These are phyloP conservation scores for Chlamydomonas incerta DNA, from an alignment of 139 green algal genomes.

Conservation along the genomic window DNA sequence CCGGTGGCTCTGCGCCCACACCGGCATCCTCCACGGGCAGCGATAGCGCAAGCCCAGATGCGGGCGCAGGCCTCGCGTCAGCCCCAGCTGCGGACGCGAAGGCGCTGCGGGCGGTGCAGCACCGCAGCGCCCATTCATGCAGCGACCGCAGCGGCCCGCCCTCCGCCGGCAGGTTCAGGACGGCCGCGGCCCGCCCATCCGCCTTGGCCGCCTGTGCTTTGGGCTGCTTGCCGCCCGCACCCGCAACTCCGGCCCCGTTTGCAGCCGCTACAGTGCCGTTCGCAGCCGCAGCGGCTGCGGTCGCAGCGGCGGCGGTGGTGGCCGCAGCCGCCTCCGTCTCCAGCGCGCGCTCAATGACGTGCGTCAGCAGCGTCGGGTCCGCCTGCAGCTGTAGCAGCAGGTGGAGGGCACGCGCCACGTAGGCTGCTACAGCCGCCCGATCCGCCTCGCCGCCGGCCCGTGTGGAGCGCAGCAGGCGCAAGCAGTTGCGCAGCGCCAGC, in stretches of 20 bases:
- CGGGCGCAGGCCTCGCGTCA: neutral
- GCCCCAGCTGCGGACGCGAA: neutral
- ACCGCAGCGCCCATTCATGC: neutral
- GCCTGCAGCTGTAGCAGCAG: slow-evolving; percentile 8
- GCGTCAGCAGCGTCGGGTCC: neutral
- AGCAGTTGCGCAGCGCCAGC: slow-evolving; percentile 39
- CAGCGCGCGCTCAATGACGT: slow-evolving; percentile 13
- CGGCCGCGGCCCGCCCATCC: neutral
- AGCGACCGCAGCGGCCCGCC: neutral
- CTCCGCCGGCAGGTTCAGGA: neutral
- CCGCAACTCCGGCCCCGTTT: neutral
- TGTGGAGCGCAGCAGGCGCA: slow-evolving; percentile 29
- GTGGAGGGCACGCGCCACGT: slow-evolving; percentile 30
- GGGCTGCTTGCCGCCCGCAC: neutral
- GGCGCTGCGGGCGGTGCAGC: neutral
- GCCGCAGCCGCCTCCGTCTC: neutral
- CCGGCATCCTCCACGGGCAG: neutral
- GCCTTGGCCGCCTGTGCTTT: neutral
- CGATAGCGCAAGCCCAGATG: too few species aligned
- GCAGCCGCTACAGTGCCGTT: neutral
- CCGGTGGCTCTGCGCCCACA: neutral
- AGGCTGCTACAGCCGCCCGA: slow-evolving; percentile 13
- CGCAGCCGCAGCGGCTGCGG: neutral
- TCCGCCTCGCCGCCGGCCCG: slow-evolving; percentile 11
- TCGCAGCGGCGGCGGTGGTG: neutral